Evolutionary conservation across 164 flowering plant species (phyloP).

Genomic region (Stephania yunnanensis): DNA sequence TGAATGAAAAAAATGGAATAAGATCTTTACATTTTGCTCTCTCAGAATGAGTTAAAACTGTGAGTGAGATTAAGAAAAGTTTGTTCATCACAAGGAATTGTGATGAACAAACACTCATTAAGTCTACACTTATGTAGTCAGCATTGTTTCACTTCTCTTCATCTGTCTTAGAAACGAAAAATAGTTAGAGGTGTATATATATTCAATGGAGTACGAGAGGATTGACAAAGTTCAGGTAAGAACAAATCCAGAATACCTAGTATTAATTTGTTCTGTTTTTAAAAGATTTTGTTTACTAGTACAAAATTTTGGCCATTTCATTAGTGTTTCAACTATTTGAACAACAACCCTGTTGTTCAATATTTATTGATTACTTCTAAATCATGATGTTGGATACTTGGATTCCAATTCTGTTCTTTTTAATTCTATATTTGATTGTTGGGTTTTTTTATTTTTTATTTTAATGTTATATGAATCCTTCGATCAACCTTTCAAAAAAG

Average conservation of each 20-base stretch:
- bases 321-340: neutral
- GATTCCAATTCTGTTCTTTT: neutral
- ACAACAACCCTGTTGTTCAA: neutral
- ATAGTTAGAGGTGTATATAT: neutral
- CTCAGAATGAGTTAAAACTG: neutral
- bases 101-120: neutral
- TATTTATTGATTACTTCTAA: neutral
- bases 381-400: neutral
- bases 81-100: neutral
- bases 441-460: no score
- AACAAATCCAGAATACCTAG: constrained; percentile 5
- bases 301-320: neutral
- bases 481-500: neutral
- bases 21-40: neutral
- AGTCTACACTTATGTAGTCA: no score
- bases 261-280: neutral
- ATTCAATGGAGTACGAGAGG: constrained; percentile 86
- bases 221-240: constrained; percentile 74
- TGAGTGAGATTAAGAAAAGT: neutral
- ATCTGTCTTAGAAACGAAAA: neutral
- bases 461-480: neutral
- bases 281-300: neutral
- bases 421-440: neutral
- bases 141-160: neutral
- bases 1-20: neutral